Conservation (phyloP, 2,329 filamentous ascomycete genomes). For the Epichloe sylvatica region DNA sequence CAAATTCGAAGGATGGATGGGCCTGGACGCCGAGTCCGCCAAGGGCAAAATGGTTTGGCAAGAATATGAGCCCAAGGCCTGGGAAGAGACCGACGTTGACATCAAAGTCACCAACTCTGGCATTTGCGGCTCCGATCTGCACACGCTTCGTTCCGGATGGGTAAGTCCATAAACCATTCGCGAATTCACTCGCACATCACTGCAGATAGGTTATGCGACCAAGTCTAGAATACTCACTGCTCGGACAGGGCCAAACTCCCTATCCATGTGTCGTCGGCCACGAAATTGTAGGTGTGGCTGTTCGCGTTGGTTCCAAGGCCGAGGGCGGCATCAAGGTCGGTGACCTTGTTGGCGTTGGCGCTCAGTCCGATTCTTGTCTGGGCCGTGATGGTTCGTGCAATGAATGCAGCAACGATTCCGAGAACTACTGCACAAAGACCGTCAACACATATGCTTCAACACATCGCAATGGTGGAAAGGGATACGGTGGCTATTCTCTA, state of each 20-base stretch:
- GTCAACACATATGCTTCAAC: conserved; percentile 39
- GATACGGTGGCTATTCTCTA: conserved; percentile 35
- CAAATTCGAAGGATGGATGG: conserved; percentile 40
- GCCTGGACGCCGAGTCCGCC: conserved; percentile 24
- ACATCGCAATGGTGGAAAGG: conserved; percentile 15
- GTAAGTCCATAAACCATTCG: conserved; percentile 8
- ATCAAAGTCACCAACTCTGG: conserved; percentile 53
- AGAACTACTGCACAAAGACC: conserved; percentile 28
- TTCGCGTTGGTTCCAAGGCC: conserved; percentile 36
- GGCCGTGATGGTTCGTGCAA: conserved; percentile 24
- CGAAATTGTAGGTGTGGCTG: conserved; percentile 48
- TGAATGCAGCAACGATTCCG: conserved; percentile 26
- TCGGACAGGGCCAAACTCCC: conserved; percentile 3
- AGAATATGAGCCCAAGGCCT: conserved; percentile 48
- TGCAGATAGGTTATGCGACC: background rate
- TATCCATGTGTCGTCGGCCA: conserved; percentile 45
- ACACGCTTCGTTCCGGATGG: conserved; percentile 44
- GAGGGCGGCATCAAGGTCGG: conserved; percentile 39
- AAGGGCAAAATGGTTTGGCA: conserved; percentile 42
- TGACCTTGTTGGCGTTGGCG: conserved; percentile 49
- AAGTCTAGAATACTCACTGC: background rate
- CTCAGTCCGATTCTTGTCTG: conserved; percentile 43
- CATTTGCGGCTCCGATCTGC: conserved; percentile 49
- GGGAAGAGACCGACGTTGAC: conserved; percentile 52
- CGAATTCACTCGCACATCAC: background rate